Percentiles rank a stretch among this genome's conserved stretches.
Conservation (phyloP, 192 early-diverging fungal genomes). For the Neocallimastix lanati region DNA sequence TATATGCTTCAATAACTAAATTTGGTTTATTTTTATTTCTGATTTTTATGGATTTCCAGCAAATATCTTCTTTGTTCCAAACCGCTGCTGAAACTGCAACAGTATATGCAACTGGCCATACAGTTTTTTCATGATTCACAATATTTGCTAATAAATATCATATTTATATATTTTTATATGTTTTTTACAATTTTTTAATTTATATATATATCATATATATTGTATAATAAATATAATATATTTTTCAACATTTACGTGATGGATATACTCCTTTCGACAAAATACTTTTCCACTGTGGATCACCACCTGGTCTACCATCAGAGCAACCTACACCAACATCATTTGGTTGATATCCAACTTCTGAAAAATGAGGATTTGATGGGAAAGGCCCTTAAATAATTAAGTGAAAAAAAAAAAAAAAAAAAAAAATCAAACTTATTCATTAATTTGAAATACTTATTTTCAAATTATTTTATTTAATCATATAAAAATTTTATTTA, state of each 20-base stretch:
- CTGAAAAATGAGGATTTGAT: conserved; percentile 2
- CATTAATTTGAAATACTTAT: no score
- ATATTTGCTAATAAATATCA: conserved; percentile 1
- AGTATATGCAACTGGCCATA: conserved; percentile 8
- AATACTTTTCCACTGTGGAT: conserved; percentile 16
- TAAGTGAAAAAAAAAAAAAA: no score
- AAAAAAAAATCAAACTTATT: no score
- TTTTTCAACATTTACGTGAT: no score
- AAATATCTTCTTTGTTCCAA: conserved; percentile 5
- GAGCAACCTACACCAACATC: conserved; percentile 19
- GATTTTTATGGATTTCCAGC: conserved; percentile 9
- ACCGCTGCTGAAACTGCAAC: conserved; percentile 14
- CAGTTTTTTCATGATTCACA: conserved; percentile 6
- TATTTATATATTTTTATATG: no score
- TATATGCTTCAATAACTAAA: conserved; percentile 3
- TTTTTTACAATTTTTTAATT: no score
- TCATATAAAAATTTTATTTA: no score
- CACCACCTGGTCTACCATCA: conserved; percentile 11
- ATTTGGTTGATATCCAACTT: conserved; percentile 9
- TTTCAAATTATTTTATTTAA: no score
- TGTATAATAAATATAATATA: no score
- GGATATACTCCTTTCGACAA: conserved; percentile 2
- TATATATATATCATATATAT: no score
- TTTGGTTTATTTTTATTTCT: conserved; percentile 1
- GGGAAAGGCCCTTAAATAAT: conserved; percentile 10